These are phyloP conservation scores for Alternaria angustiovoidea DNA, from an alignment of 2,329 filamentous ascomycete genomes.

Conservation along the genomic window DNA sequence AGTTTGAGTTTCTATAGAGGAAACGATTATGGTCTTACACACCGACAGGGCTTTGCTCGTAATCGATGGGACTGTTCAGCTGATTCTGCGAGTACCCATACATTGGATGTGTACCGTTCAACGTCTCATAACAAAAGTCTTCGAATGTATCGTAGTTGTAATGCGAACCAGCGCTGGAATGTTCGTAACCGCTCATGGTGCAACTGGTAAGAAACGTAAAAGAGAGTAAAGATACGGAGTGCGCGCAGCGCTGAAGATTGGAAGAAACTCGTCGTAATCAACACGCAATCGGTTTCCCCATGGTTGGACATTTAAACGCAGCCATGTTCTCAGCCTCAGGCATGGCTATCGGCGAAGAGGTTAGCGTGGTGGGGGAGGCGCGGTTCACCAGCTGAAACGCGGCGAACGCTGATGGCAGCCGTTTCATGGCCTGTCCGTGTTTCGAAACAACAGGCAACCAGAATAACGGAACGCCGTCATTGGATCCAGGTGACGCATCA, in stretches of 20 bases:
- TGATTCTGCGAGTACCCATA: conserved; percentile 4
- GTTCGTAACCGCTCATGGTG: conserved; percentile 18
- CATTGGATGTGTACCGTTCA: neutral
- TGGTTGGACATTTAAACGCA: neutral
- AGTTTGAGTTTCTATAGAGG: neutral
- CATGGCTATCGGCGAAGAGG: neutral
- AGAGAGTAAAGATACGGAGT: neutral
- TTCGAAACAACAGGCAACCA: conserved; percentile 27
- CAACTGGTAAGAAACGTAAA: neutral
- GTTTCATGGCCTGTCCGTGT: conserved; percentile 27
- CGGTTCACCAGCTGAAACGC: conserved; percentile 40
- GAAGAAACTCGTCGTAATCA: neutral
- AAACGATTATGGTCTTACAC: too few species aligned
- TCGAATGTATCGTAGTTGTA: conserved; percentile 3
- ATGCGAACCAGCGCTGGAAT: conserved; percentile 22
- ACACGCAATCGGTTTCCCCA: neutral
- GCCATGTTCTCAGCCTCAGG: conserved; percentile 7
- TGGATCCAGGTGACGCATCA: neutral
- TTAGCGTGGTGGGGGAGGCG: conserved; percentile 21
- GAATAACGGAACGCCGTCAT: conserved; percentile 16
- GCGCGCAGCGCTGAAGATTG: neutral
- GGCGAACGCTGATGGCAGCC: conserved; percentile 11
- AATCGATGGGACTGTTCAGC: neutral
- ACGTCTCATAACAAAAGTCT: neutral
- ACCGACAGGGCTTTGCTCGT: conserved; percentile 5